phyloP scores from a whole-genome alignment of 768 basidiomycete species.

The Russula abietina region DNA sequence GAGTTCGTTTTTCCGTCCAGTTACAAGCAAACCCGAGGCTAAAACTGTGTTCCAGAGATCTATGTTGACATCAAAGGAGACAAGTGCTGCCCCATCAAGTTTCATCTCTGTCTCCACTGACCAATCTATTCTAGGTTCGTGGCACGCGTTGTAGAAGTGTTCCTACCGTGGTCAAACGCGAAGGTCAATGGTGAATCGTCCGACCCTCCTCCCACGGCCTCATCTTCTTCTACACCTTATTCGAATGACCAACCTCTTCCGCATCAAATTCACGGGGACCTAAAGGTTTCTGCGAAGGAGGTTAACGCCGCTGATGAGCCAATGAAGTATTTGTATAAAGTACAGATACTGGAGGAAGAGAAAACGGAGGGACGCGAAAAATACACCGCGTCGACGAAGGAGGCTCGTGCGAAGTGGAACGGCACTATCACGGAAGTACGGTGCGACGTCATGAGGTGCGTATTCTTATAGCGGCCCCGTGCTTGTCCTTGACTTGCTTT shows the following conservation, averaged over 20 bases:
- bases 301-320: conserved; percentile 72
- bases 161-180: conserved; percentile 43
- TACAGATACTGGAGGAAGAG: conserved; percentile 72
- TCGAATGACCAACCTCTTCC: conserved; percentile 38
- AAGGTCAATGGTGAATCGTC: conserved; percentile 16
- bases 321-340: conserved; percentile 77
- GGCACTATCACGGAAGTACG: conserved; percentile 82
- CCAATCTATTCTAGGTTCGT: conserved; percentile 52
- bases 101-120: conserved; percentile 20
- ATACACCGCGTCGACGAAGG: conserved; percentile 47
- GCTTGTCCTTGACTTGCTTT: conserved; percentile 2
- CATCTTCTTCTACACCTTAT: conserved; percentile 37
- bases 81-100: conserved; percentile 51
- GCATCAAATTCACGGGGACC: conserved; percentile 74
- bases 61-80: conserved; percentile 82
- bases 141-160: conserved; percentile 73
- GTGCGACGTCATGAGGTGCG: conserved; percentile 73
- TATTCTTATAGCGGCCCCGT: conserved; percentile 15
- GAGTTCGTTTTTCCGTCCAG: conserved; percentile 47
- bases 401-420: conserved; percentile 54
- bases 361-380: conserved; percentile 61
- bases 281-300: conserved; percentile 68
- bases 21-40: conserved; percentile 2
- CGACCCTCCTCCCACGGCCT: conserved; percentile 27
- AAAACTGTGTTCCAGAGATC: conserved; percentile 48